A percentile compares a stretch with the other conserved stretches of the same genome.
Conservation (phyloP, 2,329 filamentous ascomycete genomes). For the Verticillium isaacii region DNA sequence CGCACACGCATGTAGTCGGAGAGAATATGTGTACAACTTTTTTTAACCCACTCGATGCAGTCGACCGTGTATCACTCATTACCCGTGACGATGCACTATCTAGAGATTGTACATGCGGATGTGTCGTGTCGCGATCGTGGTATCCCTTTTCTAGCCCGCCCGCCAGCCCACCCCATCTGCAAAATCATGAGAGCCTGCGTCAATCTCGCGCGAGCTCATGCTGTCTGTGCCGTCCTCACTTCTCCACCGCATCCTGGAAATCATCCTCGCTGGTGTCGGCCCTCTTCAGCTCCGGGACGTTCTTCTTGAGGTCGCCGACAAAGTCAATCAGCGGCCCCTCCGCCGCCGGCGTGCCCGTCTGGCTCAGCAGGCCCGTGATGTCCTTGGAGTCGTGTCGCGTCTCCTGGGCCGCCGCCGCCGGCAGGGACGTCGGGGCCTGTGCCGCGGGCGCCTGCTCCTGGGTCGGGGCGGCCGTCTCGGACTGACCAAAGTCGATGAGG, state of each 20-base stretch:
- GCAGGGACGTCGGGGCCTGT: slow-evolving; percentile 4
- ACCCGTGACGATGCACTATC: neutral
- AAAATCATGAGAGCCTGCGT: neutral
- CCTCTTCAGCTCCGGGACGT: slow-evolving; percentile 20
- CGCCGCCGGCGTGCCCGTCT: slow-evolving; percentile 39
- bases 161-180: neutral
- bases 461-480: neutral
- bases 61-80: neutral
- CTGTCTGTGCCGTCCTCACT: slow-evolving; percentile 1
- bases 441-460: slow-evolving; percentile 20
- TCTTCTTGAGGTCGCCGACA: slow-evolving; percentile 45
- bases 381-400: slow-evolving; percentile 21
- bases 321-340: slow-evolving; percentile 54
- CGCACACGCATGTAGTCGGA: neutral
- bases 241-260: slow-evolving; percentile 34
- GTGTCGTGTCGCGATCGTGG: neutral
- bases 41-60: neutral
- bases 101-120: neutral
- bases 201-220: neutral
- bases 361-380: slow-evolving; percentile 37
- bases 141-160: neutral
- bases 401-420: slow-evolving; percentile 5
- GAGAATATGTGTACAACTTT: neutral
- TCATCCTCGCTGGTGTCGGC: slow-evolving; percentile 29
- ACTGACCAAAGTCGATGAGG: slow-evolving; percentile 51